A percentile compares a stretch with the other conserved stretches of the same genome.
These are phyloP conservation scores for Physcomitrellopsis africana DNA, from an alignment of 225 moss, liverwort and hornwort species.

Conservation along the genomic window DNA sequence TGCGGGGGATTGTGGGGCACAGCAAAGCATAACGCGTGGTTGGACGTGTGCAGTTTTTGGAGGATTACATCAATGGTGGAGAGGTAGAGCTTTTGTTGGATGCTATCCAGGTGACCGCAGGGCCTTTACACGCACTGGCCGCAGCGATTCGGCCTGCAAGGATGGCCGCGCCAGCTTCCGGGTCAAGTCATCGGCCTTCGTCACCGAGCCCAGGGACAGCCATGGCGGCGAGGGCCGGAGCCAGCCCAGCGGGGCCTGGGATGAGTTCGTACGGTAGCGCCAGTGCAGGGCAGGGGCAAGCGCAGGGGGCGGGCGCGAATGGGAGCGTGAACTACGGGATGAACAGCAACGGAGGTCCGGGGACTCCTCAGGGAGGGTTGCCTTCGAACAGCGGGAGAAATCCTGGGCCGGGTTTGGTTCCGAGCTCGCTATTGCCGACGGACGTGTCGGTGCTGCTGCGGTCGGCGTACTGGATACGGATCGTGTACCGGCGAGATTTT, in stretches of 20 bases:
- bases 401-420: slow-evolving; percentile 74
- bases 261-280: slow-evolving; percentile 29
- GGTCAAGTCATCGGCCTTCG: slow-evolving; percentile 43
- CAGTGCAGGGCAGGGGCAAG: slow-evolving; percentile 42
- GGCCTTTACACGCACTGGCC: slow-evolving; percentile 93
- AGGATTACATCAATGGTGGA: slow-evolving; percentile 98
- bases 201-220: slow-evolving; percentile 44
- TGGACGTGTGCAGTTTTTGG: slow-evolving; percentile 81
- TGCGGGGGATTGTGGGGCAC: slow-evolving; percentile 17
- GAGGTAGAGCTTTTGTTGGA: slow-evolving; percentile 96
- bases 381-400: slow-evolving; percentile 76
- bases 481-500: slow-evolving; percentile 92
- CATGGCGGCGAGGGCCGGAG: slow-evolving; percentile 44
- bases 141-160: slow-evolving; percentile 90
- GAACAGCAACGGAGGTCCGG: slow-evolving; percentile 43
- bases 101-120: slow-evolving; percentile 83
- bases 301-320: slow-evolving; percentile 42
- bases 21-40: slow-evolving; percentile 29
- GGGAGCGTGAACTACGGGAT: slow-evolving; percentile 33
- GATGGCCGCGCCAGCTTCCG: slow-evolving; percentile 66
- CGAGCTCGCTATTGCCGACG: slow-evolving; percentile 89
- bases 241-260: slow-evolving; percentile 19
- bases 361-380: slow-evolving; percentile 61
- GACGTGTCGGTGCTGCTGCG: slow-evolving; percentile 92
- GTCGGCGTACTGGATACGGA: slow-evolving; percentile 91